Base-by-base conservation (phyloP, 495 filamentous ascomycete species). In the Penicillium subrubescens region DNA sequence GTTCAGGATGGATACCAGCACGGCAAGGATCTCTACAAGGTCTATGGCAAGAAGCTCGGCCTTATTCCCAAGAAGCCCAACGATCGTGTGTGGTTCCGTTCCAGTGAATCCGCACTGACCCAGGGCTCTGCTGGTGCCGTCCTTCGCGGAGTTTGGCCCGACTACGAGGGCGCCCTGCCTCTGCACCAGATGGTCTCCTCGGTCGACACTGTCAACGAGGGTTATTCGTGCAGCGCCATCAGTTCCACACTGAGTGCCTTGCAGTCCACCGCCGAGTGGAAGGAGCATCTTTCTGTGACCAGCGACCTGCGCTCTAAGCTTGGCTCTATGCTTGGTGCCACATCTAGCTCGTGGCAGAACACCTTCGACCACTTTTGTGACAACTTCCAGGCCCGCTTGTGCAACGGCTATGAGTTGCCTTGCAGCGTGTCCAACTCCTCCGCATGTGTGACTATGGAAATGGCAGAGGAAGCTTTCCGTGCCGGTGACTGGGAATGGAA, bases 401-500 rank as follows among this genome's bases (percentile, higher is more conserved):
- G 79, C 46, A 80, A 81, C 41, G 79, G 79, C 8, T 81, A 81
- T 44, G 50, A 70, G 0, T 64, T 79, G 0, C 79, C 79, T 0
- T 81, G 79, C 65, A 69, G 71, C 39, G 10, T 75, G 0, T 58
- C 70, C 0, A 71, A 80, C 48, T 64, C 66, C 0, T 72, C 70
- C 0, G 59, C 65, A 19, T 81, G 79, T 56, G 79, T 75, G 19
- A 79, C 69, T 0, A 57, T 31, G 33, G 57, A 69, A 5, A 76
- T 78, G 65, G 77, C 74, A 0, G 57, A 80, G 2, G 73, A 77
- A 61, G 77, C 75, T 25, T 81, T 81, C 67, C 77, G 79, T 43
- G 79, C 77, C 17, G 79, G 79, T 14, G 79, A 81, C 51, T 81
- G 79, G 79, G 73, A 77, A 56, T 81, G 78, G 75, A 80, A 81